These are phyloP conservation scores for Anthostomella pinea DNA, from an alignment of 2,329 filamentous ascomycete species.

Conservation along the genomic window DNA sequence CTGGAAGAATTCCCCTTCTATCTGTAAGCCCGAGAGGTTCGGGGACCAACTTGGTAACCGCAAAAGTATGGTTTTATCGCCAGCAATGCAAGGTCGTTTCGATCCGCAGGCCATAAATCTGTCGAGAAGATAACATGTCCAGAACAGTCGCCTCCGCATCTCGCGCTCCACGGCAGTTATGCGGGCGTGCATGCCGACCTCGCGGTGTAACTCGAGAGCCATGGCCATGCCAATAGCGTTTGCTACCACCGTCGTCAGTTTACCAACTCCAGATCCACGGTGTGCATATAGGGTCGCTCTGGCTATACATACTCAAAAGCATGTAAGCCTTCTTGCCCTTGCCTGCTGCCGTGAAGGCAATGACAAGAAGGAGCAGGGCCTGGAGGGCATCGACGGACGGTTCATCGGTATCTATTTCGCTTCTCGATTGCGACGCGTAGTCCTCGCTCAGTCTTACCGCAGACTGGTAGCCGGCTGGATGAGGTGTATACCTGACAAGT, in stretches of 20 bases:
- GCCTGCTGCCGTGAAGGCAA: constrained; percentile 73
- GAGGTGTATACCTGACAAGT: constrained; percentile 60
- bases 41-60: constrained; percentile 73
- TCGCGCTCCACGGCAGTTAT: constrained; percentile 70
- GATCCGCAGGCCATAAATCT: constrained; percentile 80
- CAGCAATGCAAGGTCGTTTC: constrained; percentile 75
- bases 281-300: too few species aligned
- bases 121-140: constrained; percentile 85
- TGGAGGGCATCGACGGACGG: constrained; percentile 77
- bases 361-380: constrained; percentile 69
- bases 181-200: constrained; percentile 61
- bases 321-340: constrained; percentile 85
- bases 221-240: constrained; percentile 79
- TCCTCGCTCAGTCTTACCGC: constrained; percentile 69
- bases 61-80: constrained; percentile 72
- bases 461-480: constrained; percentile 64
- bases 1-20: constrained; percentile 80
- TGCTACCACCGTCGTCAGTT: constrained; percentile 48
- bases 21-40: constrained; percentile 55
- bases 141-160: constrained; percentile 76
- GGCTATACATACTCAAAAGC: constrained; percentile 62
- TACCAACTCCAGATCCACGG: constrained; percentile 5
- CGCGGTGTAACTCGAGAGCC: constrained; percentile 76
- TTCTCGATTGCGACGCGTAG: constrained; percentile 66
- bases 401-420: constrained; percentile 73